Base-by-base conservation (phyloP, 2,329 filamentous ascomycete genomes). In the Hypoxylon sp. region DNA sequence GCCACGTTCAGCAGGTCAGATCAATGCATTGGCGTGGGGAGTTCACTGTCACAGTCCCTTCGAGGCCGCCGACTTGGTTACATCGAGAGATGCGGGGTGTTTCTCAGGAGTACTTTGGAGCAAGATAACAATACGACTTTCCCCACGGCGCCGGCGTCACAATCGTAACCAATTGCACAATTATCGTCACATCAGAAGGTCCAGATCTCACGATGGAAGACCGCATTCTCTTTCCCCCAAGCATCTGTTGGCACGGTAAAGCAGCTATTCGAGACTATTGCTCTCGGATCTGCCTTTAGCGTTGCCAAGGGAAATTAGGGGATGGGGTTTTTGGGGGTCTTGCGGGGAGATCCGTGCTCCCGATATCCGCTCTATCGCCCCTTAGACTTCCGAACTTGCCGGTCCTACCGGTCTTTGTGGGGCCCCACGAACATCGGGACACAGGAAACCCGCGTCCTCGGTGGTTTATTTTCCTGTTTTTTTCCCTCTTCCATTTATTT, bases 61-160 rank as follows among this genome's bases (percentile, higher is more conserved):
- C 58, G 63, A 70, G 60, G 58, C 55, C 54, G 54, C 58, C 8
- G 35, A 21, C 42, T 55, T 61, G 47, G 66, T 67, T 70, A 69
- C 71, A 70, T 72, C 54, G 65, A 71, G 31, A 54, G 53, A 70
- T 73, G 73, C 71, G 74, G 74, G 72, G 73, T 72, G 66, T 62
- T 54, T 65, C 44, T 37, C 21, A 64, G 54, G 57, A 47, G 17
- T 31, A 48, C 50, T 50, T 57, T n/a, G 39, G 19, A 51, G 31
- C 27, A 52, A 60, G 69, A 69, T 63, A 67, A 67, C 60, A 58
- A 54, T 67, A 56, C 53, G 31, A 52, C 46, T 64, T 42, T 61
- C 67, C 69, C 69, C 69, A 67, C 67, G 69, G 61, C 56, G 54
- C 46, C 27, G 39, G 48, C 50, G 60, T 66, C 47, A 63, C 47